phyloP scores from a whole-genome alignment of 768 basidiomycete genomes.

The Lactifluus subvellereus region DNA sequence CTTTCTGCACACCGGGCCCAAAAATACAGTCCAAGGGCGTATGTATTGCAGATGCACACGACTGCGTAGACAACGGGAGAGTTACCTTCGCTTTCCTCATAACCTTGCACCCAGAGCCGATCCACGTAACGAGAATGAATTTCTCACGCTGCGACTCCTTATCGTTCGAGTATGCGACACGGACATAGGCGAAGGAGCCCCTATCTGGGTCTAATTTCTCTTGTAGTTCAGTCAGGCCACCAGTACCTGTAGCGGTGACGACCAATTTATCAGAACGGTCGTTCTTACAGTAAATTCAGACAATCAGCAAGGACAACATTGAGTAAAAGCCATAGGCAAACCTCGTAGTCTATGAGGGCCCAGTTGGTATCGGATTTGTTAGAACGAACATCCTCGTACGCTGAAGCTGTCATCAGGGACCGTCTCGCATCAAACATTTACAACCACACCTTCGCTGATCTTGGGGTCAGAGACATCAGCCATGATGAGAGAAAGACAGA shows the following conservation, averaged over 20 bases:
- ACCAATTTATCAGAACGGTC: slow-evolving; percentile 77
- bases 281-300: slow-evolving; percentile 37
- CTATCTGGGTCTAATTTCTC: slow-evolving; percentile 62
- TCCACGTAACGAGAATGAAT: slow-evolving; percentile 82
- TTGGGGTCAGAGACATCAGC: slow-evolving; percentile 25
- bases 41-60: background rate
- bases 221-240: slow-evolving; percentile 73
- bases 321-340: slow-evolving; percentile 28
- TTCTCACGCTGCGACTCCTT: slow-evolving; percentile 85
- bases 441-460: slow-evolving; percentile 21
- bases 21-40: background rate
- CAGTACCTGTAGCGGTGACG: slow-evolving; percentile 73
- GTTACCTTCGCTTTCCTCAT: slow-evolving; percentile 89
- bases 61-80: slow-evolving; percentile 24
- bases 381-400: slow-evolving; percentile 80
- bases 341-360: slow-evolving; percentile 87
- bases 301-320: background rate
- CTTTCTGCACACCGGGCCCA: background rate
- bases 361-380: slow-evolving; percentile 87
- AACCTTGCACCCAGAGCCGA: slow-evolving; percentile 74
- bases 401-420: slow-evolving; percentile 36
- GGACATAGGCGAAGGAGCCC: slow-evolving; percentile 81
- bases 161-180: slow-evolving; percentile 81
- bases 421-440: background rate
- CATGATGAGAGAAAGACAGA: slow-evolving; percentile 7